phyloP scores from a whole-genome alignment of 305 asterid species.

The Ruellia speciosa region DNA sequence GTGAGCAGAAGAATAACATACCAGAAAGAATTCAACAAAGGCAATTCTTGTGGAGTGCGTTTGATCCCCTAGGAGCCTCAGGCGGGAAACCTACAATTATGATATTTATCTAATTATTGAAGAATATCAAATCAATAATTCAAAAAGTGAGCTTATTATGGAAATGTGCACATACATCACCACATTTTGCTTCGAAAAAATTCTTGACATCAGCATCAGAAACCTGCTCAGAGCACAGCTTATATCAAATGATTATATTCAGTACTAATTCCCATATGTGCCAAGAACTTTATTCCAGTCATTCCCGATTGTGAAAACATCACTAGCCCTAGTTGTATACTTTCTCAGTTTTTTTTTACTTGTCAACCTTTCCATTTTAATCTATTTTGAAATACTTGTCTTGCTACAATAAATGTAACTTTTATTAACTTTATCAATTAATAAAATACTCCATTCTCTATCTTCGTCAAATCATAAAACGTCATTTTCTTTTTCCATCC shows the following conservation, averaged over 20 bases:
- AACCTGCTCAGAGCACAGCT: conserved; percentile 38
- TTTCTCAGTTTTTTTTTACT: too few relatives aligned
- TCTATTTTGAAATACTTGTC: too few relatives aligned
- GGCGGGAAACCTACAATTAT: conserved; percentile 67
- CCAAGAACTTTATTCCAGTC: too few relatives aligned
- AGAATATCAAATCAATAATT: conserved; percentile 13
- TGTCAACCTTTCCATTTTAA: too few relatives aligned
- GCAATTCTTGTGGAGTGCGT: conserved; percentile 77
- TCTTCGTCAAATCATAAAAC: too few relatives aligned
- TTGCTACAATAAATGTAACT: too few relatives aligned
- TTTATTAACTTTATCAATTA: too few relatives aligned
- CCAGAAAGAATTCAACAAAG: conserved; percentile 77
- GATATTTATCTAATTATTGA: conserved; percentile 10
- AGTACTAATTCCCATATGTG: not conserved
- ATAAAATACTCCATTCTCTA: too few relatives aligned
- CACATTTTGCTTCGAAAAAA: conserved; percentile 81
- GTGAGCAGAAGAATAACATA: conserved; percentile 20
- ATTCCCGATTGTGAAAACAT: too few relatives aligned
- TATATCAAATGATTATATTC: conserved; percentile 5
- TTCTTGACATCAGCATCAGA: conserved; percentile 75
- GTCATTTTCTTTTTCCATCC: too few relatives aligned
- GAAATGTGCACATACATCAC: conserved; percentile 43
- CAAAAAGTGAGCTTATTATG: conserved; percentile 2
- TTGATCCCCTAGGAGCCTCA: conserved; percentile 89
- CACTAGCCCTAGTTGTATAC: too few relatives aligned